Base-by-base conservation (phyloP, 2,329 filamentous ascomycete genomes). In the Cyphellophora attinorum region DNA sequence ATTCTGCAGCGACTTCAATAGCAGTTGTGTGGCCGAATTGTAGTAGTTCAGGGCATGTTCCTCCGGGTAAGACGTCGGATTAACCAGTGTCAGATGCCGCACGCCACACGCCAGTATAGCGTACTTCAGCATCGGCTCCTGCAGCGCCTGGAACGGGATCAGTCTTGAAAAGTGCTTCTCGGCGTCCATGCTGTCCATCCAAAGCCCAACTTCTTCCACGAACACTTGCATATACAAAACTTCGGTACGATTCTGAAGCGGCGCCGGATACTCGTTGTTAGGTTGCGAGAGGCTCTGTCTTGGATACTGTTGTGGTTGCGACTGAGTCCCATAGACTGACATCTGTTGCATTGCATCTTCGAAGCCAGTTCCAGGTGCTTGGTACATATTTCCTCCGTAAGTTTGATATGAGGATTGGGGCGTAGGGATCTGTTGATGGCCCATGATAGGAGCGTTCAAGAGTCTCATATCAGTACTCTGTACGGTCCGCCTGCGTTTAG, bases 131-230 rank as follows among this genome's bases (percentile, higher is more conserved):
- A 95, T 88, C 0, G 85, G 81, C 39, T 91, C 84, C 35, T 77
- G 73, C 15, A 94, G 65, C 1, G 86, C 79, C 49, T 89, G 74
- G 49, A 85, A 86, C 0, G 89, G 86, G n/a, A 95, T 67, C 12
- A 85, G 65, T 31, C 81, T 74, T 15, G 84, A 85, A 56, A 95
- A 95, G 64, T 93, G 83, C 60, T 89, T 89, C 45, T 79, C 71
- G 19, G 76, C 71, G 60, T 93, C 85, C 65, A 95, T 77, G 27
- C 79, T 84, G 58, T 95, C 89, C 84, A 96, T 93, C 85, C 89
- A 95, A 3, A 85, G 60, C 1, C 81, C 86, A 2, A 96, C 84
- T 46, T 94, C 82, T 51, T 93, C 82, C 5, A 93, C 80, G 54
- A 93, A 96, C 0, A 86, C 79, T 55, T 93, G 85, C 80, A 95